phyloP scores from a whole-genome alignment of 805 yeast species.

The Cyberlindnera misumaiensis region DNA sequence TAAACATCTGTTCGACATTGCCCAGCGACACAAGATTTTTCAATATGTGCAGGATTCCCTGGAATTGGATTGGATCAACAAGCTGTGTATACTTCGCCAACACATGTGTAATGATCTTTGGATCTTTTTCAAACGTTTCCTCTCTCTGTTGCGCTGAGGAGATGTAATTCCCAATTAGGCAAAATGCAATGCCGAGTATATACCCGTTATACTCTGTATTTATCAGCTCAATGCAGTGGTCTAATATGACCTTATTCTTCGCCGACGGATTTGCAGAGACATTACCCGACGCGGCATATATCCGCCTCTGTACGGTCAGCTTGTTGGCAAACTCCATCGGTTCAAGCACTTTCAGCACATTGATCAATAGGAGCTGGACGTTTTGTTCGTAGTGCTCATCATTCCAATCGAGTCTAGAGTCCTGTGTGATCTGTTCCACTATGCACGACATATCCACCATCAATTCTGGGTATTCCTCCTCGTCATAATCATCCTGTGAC shows the following conservation, averaged over 20 bases:
- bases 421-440: conserved; percentile 16
- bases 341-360: conserved; percentile 4
- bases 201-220: conserved; percentile 16
- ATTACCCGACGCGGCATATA: conserved; percentile 22
- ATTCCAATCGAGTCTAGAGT: conserved; percentile 10
- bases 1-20: conserved; percentile 12
- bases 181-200: conserved; percentile 14
- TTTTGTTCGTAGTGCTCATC: conserved; percentile 7
- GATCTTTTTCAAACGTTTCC: conserved; percentile 7
- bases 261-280: conserved; percentile 21
- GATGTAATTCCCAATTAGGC: conserved; percentile 22
- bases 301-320: conserved; percentile 15
- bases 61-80: conserved; percentile 22
- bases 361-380: conserved; percentile 7
- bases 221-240: not conserved
- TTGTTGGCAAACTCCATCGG: conserved; percentile 16
- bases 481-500: conserved; percentile 10
- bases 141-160: conserved; percentile 11
- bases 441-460: conserved; percentile 11
- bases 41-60: conserved; percentile 19
- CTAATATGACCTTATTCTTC: conserved; percentile 8
- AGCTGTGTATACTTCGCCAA: conserved; percentile 15
- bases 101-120: conserved; percentile 9
- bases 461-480: conserved; percentile 20
- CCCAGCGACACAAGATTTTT: conserved; percentile 13